Percentiles rank a stretch among this genome's conserved stretches.
phyloP scores from a whole-genome alignment of 2,329 filamentous ascomycete species.

The Whalleya microplaca region DNA sequence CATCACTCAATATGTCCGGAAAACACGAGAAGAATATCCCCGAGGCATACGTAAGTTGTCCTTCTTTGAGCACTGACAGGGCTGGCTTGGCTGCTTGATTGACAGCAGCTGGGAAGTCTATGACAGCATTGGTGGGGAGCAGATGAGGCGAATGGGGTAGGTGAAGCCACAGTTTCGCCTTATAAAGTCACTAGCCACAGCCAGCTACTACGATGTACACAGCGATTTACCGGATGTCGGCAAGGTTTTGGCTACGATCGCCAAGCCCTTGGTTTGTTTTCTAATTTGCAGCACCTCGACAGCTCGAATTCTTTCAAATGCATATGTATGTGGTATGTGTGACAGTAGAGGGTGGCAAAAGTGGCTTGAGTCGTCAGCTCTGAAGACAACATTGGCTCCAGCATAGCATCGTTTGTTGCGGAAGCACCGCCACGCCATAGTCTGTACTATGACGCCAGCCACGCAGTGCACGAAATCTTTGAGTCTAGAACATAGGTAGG shows the following conservation, averaged over 20 bases:
- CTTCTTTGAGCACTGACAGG: slow-evolving; percentile 11
- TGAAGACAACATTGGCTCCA: too few relatives aligned
- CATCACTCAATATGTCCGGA: background rate
- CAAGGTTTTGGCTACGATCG: background rate
- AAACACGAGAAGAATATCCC: slow-evolving; percentile 1
- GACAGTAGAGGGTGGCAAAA: too few relatives aligned
- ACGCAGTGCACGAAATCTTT: too few relatives aligned
- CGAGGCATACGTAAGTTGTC: slow-evolving; percentile 6
- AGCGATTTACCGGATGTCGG: background rate
- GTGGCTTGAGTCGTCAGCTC: too few relatives aligned
- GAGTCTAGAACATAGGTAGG: too few relatives aligned
- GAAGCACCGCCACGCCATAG: too few relatives aligned
- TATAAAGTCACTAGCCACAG: slow-evolving; percentile 19
- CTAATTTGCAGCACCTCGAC: background rate
- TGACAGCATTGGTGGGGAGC: slow-evolving; percentile 29
- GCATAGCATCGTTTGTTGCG: too few relatives aligned
- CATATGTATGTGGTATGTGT: too few relatives aligned
- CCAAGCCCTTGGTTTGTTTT: slow-evolving; percentile 1
- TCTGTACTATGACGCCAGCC: too few relatives aligned
- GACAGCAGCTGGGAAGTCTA: slow-evolving; percentile 28
- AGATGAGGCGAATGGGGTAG: slow-evolving; percentile 9
- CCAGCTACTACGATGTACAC: too few relatives aligned
- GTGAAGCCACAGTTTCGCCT: slow-evolving; percentile 25
- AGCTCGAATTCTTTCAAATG: too few relatives aligned
- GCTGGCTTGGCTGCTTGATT: too few relatives aligned